Evolutionary conservation across 192 early-diverging fungal species (phyloP).

Genomic region (Lobosporangium transversale): DNA sequence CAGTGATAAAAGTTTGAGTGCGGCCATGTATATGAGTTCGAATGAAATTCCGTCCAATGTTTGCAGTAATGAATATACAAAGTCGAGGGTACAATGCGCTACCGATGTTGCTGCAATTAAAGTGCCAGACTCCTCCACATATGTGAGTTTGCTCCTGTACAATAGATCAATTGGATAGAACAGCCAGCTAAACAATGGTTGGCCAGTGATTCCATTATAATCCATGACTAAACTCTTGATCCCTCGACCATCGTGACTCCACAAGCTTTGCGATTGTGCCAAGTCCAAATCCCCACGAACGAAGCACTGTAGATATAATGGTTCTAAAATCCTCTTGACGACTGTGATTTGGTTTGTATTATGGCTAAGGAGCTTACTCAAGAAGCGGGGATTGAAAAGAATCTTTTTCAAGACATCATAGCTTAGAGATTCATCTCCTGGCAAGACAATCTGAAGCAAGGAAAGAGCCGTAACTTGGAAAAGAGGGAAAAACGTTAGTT

Average conservation of each 20-base stretch:
- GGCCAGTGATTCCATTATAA: slow-evolving; percentile 41
- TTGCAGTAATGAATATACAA: slow-evolving; percentile 45
- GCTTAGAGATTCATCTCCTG: slow-evolving; percentile 44
- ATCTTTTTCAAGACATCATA: slow-evolving; percentile 41
- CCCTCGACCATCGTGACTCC: slow-evolving; percentile 46
- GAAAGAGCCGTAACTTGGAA: slow-evolving; percentile 50
- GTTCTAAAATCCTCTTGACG: slow-evolving; percentile 39
- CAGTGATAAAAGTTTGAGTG: slow-evolving; percentile 32
- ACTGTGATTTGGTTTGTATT: slow-evolving; percentile 31
- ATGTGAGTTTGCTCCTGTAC: slow-evolving; percentile 35
- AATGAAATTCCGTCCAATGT: slow-evolving; percentile 48
- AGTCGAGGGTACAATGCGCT: slow-evolving; percentile 29
- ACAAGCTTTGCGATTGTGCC: slow-evolving; percentile 24
- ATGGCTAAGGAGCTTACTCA: slow-evolving; percentile 37
- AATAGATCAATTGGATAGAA: slow-evolving; percentile 46
- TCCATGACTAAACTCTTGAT: slow-evolving; percentile 31
- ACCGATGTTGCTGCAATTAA: slow-evolving; percentile 48
- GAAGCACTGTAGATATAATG: slow-evolving; percentile 40
- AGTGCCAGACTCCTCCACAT: slow-evolving; percentile 47
- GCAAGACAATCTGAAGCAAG: slow-evolving; percentile 38
- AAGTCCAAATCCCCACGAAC: slow-evolving; percentile 27
- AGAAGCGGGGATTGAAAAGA: slow-evolving; percentile 37
- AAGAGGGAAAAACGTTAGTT: slow-evolving; percentile 48
- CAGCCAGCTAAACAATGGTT: slow-evolving; percentile 50
- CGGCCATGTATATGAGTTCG: slow-evolving; percentile 40